A percentile compares a stretch with the other conserved stretches of the same genome.
phyloP scores from a whole-genome alignment of 345 rosid genomes.

The Alliaria petiolata region DNA sequence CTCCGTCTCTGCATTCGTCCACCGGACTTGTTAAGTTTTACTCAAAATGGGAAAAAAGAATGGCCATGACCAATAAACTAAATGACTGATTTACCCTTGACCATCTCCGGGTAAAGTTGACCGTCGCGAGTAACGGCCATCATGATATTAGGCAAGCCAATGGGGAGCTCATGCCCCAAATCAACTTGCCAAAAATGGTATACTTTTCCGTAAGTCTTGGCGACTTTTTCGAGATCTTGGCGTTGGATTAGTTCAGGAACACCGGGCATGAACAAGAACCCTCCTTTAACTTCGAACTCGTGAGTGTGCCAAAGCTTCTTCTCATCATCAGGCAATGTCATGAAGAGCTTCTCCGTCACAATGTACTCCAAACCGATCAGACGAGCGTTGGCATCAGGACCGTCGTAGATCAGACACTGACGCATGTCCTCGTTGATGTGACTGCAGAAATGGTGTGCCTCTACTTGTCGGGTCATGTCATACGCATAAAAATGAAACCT shows the following conservation, averaged over 20 bases:
- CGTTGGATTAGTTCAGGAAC: constrained; percentile 56
- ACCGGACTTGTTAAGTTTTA: neutral
- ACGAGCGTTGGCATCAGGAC: constrained; percentile 47
- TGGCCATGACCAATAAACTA: neutral
- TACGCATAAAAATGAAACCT: constrained; percentile 70
- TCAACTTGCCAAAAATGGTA: constrained; percentile 92
- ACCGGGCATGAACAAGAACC: constrained; percentile 67
- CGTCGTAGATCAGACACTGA: constrained; percentile 72
- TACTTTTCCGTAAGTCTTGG: constrained; percentile 68
- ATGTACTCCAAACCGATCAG: constrained; percentile 78
- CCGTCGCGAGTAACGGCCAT: constrained; percentile 66
- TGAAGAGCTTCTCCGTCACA: constrained; percentile 60
- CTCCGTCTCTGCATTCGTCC: constrained; percentile 41
- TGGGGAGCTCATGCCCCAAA: constrained; percentile 60
- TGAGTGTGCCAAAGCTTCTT: constrained; percentile 77
- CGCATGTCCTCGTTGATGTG: constrained; percentile 81
- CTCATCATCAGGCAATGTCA: constrained; percentile 64
- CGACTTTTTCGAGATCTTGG: constrained; percentile 62
- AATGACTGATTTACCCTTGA: constrained; percentile 24
- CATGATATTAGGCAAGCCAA: constrained; percentile 77
- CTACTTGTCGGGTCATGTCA: constrained; percentile 83
- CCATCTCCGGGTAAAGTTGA: constrained; percentile 53
- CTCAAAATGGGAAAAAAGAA: neutral
- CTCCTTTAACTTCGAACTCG: constrained; percentile 83
- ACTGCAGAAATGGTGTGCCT: constrained; percentile 73